A percentile compares a stretch with the other conserved stretches of the same genome.
Conservation (phyloP, 2,329 filamentous ascomycete genomes). For the Ceratocystis alfenasii region DNA sequence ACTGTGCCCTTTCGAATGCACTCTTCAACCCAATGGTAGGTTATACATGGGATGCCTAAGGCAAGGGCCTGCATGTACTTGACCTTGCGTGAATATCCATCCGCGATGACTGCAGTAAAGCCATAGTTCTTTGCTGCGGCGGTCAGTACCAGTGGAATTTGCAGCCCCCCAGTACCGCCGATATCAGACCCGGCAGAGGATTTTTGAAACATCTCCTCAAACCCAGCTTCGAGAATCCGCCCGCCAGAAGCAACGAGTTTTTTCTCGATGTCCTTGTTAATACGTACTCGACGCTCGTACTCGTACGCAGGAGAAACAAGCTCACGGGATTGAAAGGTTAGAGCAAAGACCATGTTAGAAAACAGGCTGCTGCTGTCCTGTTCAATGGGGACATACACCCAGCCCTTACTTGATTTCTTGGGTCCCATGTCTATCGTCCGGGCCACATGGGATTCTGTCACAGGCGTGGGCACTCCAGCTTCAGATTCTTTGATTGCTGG, state of each 20-base stretch:
- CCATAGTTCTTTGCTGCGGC: conserved; percentile 43
- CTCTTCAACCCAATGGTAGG: conserved; percentile 65
- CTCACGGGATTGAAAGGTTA: conserved; percentile 52
- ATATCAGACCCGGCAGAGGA: not conserved
- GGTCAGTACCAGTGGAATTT: conserved; percentile 40
- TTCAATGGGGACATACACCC: conserved; percentile 19
- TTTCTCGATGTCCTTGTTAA: conserved; percentile 40
- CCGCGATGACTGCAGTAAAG: conserved; percentile 77
- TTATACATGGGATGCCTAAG: conserved; percentile 74
- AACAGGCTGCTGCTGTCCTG: conserved; percentile 42
- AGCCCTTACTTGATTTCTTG: conserved; percentile 16
- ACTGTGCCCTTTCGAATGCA: conserved; percentile 52
- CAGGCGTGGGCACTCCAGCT: not conserved
- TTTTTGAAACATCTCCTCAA: conserved; percentile 64
- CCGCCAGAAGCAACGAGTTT: conserved; percentile 63
- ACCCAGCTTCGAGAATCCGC: conserved; percentile 57
- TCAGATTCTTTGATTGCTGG: not conserved
- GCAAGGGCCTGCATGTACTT: conserved; percentile 95
- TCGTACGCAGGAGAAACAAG: conserved; percentile 44
- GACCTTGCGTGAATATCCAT: conserved; percentile 70
- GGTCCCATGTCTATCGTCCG: not conserved
- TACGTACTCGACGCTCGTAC: conserved; percentile 31
- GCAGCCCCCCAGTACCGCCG: conserved; percentile 1
- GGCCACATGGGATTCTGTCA: not conserved
- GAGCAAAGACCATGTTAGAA: conserved; percentile 71